These are phyloP conservation scores for Cymbidium sinense DNA, from an alignment of 106 monocot species.

Conservation along the genomic window DNA sequence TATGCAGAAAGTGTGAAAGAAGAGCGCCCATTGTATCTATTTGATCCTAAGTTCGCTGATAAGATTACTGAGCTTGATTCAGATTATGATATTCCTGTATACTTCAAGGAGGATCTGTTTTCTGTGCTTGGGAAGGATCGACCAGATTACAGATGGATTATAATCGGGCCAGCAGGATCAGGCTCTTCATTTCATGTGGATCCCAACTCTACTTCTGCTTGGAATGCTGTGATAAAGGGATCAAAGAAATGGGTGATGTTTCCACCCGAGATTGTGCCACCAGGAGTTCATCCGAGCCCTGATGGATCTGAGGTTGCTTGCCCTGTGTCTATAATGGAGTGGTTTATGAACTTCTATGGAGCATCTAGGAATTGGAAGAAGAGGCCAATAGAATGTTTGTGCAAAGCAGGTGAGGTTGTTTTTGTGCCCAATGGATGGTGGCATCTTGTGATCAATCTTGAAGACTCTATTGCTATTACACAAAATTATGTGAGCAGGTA, in stretches of 20 bases:
- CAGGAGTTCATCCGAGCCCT: slow-evolving; percentile 84
- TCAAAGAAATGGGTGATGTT: slow-evolving; percentile 99
- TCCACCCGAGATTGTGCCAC: slow-evolving; percentile 86
- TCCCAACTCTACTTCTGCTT: slow-evolving; percentile 94
- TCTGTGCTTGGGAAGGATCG: slow-evolving; percentile 60
- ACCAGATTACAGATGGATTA: slow-evolving; percentile 87
- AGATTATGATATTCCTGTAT: slow-evolving; percentile 69
- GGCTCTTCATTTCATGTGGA: slow-evolving; percentile 98
- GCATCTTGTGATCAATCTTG: slow-evolving; percentile 94
- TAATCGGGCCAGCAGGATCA: slow-evolving; percentile 85
- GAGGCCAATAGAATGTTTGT: slow-evolving; percentile 86
- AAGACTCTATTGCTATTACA: slow-evolving; percentile 93
- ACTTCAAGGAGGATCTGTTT: slow-evolving; percentile 92
- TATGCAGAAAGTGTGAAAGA: slow-evolving; percentile 54
- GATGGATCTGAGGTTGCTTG: slow-evolving; percentile 94
- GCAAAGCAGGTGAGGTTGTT: slow-evolving; percentile 79
- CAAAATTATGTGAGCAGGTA: slow-evolving; percentile 99
- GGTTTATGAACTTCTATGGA: slow-evolving; percentile 99
- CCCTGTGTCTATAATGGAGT: slow-evolving; percentile 96
- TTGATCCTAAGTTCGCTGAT: slow-evolving; percentile 85
- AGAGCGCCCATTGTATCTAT: slow-evolving; percentile 91
- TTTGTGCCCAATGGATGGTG: slow-evolving; percentile 99
- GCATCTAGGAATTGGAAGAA: slow-evolving; percentile 55
- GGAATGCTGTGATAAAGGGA: slow-evolving; percentile 90
- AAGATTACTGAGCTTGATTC: slow-evolving; percentile 68